A percentile compares a stretch with the other conserved stretches of the same genome.
Conservation (phyloP, 2,329 filamentous ascomycete genomes). For the Ophiostoma montium region DNA sequence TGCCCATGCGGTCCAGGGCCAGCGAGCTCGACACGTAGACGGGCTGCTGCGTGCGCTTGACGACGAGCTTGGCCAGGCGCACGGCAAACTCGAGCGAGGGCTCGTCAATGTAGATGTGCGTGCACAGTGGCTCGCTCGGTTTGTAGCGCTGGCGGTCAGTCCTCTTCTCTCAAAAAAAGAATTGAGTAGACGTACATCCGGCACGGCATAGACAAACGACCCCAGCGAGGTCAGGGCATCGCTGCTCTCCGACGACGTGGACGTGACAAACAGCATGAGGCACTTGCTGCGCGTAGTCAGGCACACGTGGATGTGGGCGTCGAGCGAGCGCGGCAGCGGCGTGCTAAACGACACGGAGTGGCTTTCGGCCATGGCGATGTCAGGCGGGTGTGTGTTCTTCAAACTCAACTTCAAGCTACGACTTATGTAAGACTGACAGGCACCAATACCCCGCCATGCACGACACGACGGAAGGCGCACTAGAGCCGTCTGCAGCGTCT, state of each 20-base stretch:
- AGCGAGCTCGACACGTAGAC: constrained; percentile 89
- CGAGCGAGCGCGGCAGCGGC: constrained; percentile 43
- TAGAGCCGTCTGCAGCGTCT: too few species aligned
- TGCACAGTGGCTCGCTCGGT: constrained; percentile 52
- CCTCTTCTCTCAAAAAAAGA: too few species aligned
- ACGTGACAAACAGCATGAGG: constrained; percentile 47
- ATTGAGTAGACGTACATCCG: constrained; percentile 48
- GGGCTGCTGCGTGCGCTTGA: constrained; percentile 55
- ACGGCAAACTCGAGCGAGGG: constrained; percentile 75
- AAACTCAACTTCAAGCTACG: too few species aligned
- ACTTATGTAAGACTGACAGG: too few species aligned
- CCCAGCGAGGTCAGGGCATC: constrained; percentile 50
- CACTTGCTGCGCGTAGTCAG: constrained; percentile 44
- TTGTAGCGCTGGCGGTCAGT: constrained; percentile 31
- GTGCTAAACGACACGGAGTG: constrained; percentile 36
- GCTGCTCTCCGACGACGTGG: constrained; percentile 21
- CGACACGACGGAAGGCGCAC: too few species aligned
- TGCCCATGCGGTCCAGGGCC: constrained; percentile 56
- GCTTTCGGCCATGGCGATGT: not conserved
- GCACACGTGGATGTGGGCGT: constrained; percentile 47
- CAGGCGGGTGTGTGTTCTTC: not conserved
- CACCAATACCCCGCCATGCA: not conserved
- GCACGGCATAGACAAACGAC: constrained; percentile 87
- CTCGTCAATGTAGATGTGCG: constrained; percentile 63
- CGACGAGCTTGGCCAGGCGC: constrained; percentile 69